Percentiles rank a stretch among this genome's conserved stretches.
Conservation (phyloP, 805 yeast genomes). For the Ogataea trehalophila region DNA sequence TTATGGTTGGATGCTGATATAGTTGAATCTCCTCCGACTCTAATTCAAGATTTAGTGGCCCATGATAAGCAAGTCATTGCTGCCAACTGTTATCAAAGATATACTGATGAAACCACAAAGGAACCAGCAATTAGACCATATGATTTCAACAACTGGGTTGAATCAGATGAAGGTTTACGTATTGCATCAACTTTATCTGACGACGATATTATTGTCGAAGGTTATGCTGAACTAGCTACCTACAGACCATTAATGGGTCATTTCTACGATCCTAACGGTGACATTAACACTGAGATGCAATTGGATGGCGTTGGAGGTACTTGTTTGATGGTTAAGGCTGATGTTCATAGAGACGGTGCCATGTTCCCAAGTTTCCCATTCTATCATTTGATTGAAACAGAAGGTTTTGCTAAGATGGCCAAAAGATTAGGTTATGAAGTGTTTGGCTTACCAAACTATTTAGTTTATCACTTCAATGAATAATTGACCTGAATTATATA, state of each 20-base stretch:
- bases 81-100: slow-evolving; percentile 92
- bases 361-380: slow-evolving; percentile 99
- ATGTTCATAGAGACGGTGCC: slow-evolving; percentile 98
- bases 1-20: slow-evolving; percentile 96
- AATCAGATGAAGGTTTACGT: slow-evolving; percentile 70
- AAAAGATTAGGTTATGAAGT: slow-evolving; percentile 88
- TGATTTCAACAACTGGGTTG: slow-evolving; percentile 95
- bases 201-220: slow-evolving; percentile 93
- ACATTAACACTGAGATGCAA: slow-evolving; percentile 62
- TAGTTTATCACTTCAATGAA: slow-evolving; percentile 89
- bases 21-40: slow-evolving; percentile 76
- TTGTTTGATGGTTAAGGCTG: slow-evolving; percentile 91
- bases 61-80: slow-evolving; percentile 86
- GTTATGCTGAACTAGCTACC: slow-evolving; percentile 89
- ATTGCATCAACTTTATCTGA: slow-evolving; percentile 70
- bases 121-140: slow-evolving; percentile 70
- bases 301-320: slow-evolving; percentile 99
- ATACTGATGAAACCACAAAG: slow-evolving; percentile 50
- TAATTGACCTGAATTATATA: slow-evolving; percentile 21
- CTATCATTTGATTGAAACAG: slow-evolving; percentile 94
- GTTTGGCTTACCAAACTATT: slow-evolving; percentile 88
- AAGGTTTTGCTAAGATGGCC: slow-evolving; percentile 98
- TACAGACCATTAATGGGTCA: slow-evolving; percentile 94
- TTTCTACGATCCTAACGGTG: slow-evolving; percentile 65
- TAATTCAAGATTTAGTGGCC: slow-evolving; percentile 80